Base-by-base conservation (phyloP, 208 protist species). In the Trypanosoma brucei region DNA sequence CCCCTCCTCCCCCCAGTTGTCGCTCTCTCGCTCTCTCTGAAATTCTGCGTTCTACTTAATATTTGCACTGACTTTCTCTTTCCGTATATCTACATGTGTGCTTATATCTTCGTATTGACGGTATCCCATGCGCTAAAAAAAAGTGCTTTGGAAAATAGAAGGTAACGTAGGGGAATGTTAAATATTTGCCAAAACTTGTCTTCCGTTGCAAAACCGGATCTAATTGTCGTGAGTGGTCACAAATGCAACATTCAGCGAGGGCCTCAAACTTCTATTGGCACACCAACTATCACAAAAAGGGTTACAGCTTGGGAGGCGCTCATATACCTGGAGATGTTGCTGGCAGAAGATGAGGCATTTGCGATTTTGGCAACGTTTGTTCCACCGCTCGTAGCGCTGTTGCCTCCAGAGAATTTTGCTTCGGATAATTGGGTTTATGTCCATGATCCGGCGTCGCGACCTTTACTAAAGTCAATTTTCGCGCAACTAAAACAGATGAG, bases 271-370 rank as follows among this genome's bases (percentile, higher is more conserved):
- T 13, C 49, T 48, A 75, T 83, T 48, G 75, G 72, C 5, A 56
- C 60, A 31, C 71, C 45, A 46, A 93, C 86, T 1, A 74, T 93
- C 14, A 63, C 63, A 39, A 93, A 93, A 62, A 64, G 55, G 33
- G 78, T 77, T 8, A 93, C 81, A 3, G 80, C 68, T 35, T 91
- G 86, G 86, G 86, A 93, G 56, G 65, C 86, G 3, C 59, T 91
- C 8, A 81, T 78, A 69, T 89, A 92, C 69, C 38, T 80, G 36
- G 30, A 37, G n/a, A 69, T 75, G 49, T 13, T 48, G 37, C 40
- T 65, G 33, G n/a, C 30, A 9, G 35, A 64, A 22, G 30, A 59
- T 65, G 59, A 42, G 46, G 30, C 57, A 5, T 55, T 66, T 52
- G 30, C 13, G 30, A 39, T 3, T 35, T 34, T 76, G 33, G 49